Evolutionary conservation across 176 grass and related monocot species (phyloP).

Genomic region (Secale cereale): DNA sequence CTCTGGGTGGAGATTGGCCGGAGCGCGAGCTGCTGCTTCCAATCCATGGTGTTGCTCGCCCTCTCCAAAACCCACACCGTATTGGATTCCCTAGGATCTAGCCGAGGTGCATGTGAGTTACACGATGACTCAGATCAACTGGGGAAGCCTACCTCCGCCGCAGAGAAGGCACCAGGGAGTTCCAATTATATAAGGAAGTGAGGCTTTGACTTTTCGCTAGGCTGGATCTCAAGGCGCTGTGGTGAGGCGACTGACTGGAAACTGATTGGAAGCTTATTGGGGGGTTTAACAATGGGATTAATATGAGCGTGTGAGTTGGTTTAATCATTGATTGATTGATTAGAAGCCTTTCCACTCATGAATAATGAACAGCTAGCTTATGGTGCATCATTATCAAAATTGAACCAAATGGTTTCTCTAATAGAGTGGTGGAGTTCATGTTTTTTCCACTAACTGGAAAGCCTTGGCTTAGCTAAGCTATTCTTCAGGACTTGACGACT

Average conservation of each 20-base stretch:
- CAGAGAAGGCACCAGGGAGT: too few species aligned
- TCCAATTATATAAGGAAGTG: not conserved
- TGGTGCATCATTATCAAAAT: not conserved
- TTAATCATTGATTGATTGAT: not conserved
- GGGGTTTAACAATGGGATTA: not conserved
- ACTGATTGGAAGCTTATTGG: not conserved
- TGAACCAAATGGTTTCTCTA: too few species aligned
- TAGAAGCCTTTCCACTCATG: not conserved
- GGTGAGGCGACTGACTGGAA: too few species aligned
- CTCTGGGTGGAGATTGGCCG: not conserved
- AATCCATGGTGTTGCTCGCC: not conserved
- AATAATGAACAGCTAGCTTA: not conserved
- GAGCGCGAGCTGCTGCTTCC: conserved; percentile 26
- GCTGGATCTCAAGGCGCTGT: conserved; percentile 4
- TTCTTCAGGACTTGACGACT: not conserved
- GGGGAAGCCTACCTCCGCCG: too few species aligned
- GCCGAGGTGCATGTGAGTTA: not conserved
- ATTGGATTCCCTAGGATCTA: not conserved
- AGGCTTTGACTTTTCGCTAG: conserved; percentile 12
- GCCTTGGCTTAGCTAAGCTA: not conserved
- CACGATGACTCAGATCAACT: not conserved
- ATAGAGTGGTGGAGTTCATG: not conserved
- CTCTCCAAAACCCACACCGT: not conserved
- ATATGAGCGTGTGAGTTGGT: conserved; percentile 4
- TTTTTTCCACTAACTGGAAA: not conserved